Conservation (phyloP, 2,329 filamentous ascomycete species). For the Sporothrix schenckii region DNA sequence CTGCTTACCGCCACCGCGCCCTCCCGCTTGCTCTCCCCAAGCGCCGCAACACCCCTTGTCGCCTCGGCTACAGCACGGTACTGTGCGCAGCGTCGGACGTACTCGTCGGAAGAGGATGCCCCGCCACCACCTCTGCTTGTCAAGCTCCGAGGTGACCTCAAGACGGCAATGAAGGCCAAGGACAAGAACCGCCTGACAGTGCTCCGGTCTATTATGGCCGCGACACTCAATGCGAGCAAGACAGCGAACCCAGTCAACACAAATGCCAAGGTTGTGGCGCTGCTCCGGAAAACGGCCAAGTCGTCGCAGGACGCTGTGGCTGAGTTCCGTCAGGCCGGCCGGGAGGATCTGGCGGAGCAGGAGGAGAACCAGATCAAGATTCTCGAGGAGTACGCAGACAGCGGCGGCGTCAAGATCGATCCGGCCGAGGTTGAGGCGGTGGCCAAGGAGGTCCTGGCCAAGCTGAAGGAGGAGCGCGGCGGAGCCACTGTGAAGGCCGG, state of each 20-base stretch:
- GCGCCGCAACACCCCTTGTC: not conserved
- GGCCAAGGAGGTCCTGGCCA: slow-evolving; percentile 57
- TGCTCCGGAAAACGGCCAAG: slow-evolving; percentile 67
- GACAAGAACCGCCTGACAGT: slow-evolving; percentile 67
- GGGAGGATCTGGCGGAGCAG: slow-evolving; percentile 70
- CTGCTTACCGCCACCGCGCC: slow-evolving; percentile 17
- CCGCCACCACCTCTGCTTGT: slow-evolving; percentile 52
- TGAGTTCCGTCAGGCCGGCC: slow-evolving; percentile 66
- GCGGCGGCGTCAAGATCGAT: slow-evolving; percentile 61
- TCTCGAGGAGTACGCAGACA: slow-evolving; percentile 65
- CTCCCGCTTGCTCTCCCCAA: not conserved
- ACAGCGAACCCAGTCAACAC: slow-evolving; percentile 69
- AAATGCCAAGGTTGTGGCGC: slow-evolving; percentile 67
- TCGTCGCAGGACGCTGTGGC: slow-evolving; percentile 60
- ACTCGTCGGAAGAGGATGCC: slow-evolving; percentile 45
- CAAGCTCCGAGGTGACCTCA: slow-evolving; percentile 64
- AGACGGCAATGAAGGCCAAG: slow-evolving; percentile 67
- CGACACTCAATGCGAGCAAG: slow-evolving; percentile 75
- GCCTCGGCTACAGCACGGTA: not conserved
- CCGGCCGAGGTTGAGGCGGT: slow-evolving; percentile 61
- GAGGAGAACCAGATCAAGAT: slow-evolving; percentile 68
- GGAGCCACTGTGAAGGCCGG: slow-evolving; percentile 50
- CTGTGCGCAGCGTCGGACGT: slow-evolving; percentile 32
- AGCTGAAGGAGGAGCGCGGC: slow-evolving; percentile 48
- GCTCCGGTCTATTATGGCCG: slow-evolving; percentile 68